Base-by-base conservation (phyloP, 169 alveolate species). In the Plasmodium sp. region DNA sequence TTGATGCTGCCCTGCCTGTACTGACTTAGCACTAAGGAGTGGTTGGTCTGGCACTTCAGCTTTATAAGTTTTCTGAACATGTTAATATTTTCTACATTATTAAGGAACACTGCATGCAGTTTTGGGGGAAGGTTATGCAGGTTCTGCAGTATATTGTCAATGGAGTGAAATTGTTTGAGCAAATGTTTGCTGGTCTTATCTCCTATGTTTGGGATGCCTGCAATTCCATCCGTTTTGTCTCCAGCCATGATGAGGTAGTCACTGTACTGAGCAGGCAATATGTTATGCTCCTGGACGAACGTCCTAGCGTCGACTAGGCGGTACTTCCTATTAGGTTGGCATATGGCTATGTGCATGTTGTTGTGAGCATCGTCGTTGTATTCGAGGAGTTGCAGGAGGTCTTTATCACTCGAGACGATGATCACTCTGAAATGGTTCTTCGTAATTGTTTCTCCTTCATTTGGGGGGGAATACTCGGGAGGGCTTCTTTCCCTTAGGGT, bases 161-260 rank as follows among this genome's bases (percentile, higher is more conserved):
- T 94, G 31, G 95, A 81, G 31, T 72, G 43, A 79, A 86, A 95
- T 83, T 96, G 95, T 62, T 94, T 92, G 33, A 96, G 93, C 33
- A 96, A 94, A 56, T 81, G 77, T 18, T 96, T 96, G n/a, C 97
- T 97, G 27, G 97, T 96, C 75, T 96, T 95, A 14, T 96, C 97
- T n/a, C 98, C 98, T 27, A 96, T 94, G 79, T 95, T 96, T 93
- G 96, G 95, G 18, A 96, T 93, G 4, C 98, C 98, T 33, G 97
- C 95, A 39, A 96, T 95, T 22, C 96, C 96, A 84, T 96, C 98
- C 4, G 97, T 95, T 39, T 96, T 58, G 84, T 96, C 98, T 41
- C 98, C 98, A 54, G 95, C 97, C 33, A 96, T 84, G 14, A 97
- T 97, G 71, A 96, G 92, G 58, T 96, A 96, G 74, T 96, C 98